A percentile compares a stretch with the other conserved stretches of the same genome.
Conservation (phyloP, 2,329 filamentous ascomycete species). For the Neocucurbitaria cava region DNA sequence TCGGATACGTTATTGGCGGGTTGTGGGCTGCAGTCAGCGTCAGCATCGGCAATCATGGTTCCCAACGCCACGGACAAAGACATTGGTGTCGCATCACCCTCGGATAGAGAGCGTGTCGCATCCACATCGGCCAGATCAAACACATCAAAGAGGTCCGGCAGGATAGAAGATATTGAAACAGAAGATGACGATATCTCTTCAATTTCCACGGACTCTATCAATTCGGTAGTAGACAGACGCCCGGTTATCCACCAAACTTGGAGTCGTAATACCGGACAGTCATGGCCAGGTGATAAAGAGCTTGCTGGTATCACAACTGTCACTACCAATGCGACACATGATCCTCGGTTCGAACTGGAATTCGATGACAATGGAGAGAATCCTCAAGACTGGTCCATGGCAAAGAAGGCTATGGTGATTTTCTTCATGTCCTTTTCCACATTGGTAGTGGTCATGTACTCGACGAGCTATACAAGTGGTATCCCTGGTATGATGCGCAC, state of each 20-base stretch:
- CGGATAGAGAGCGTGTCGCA: background rate
- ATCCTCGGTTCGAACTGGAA: conserved; percentile 74
- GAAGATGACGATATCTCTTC: conserved; percentile 34
- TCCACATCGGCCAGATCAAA: conserved; percentile 3
- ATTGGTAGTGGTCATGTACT: conserved; percentile 63
- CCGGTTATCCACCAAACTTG: conserved; percentile 40
- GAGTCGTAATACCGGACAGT: conserved; percentile 42
- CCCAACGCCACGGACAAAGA: conserved; percentile 14
- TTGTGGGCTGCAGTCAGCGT: conserved; percentile 1
- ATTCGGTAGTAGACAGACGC: conserved; percentile 1
- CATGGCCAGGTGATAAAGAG: conserved; percentile 32
- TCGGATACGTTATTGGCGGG: conserved; percentile 3
- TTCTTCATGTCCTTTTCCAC: conserved; percentile 65
- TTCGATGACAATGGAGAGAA: conserved; percentile 68
- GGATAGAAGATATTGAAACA: conserved; percentile 10
- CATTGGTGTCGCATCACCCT: conserved; percentile 4
- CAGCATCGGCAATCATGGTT: conserved; percentile 14
- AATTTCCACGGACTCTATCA: conserved; percentile 27
- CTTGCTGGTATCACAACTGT: conserved; percentile 35
- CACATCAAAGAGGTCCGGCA: conserved; percentile 7
- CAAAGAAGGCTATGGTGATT: conserved; percentile 63
- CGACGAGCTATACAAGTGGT: conserved; percentile 78
- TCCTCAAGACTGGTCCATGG: conserved; percentile 72
- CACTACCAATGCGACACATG: conserved; percentile 48
- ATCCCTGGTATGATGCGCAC: conserved; percentile 72